A percentile compares a stretch with the other conserved stretches of the same genome.
phyloP scores from a whole-genome alignment of 768 basidiomycete species.

The Mycena leptocephala region DNA sequence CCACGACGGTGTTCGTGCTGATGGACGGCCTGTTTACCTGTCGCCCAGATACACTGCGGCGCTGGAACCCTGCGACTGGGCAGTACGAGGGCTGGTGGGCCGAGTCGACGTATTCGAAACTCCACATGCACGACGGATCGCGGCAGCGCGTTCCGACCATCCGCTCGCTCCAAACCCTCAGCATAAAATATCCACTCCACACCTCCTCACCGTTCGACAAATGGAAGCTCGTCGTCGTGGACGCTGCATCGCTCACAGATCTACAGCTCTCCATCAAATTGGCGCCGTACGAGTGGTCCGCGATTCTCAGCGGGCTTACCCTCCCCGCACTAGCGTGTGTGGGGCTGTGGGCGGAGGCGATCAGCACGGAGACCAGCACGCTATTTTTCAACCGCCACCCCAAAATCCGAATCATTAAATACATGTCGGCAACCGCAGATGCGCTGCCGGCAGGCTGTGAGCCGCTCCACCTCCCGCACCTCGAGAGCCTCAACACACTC shows the following conservation, averaged over 20 bases:
- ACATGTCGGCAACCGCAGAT: slow-evolving; percentile 1
- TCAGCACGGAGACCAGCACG: slow-evolving; percentile 8
- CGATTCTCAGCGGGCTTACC: slow-evolving; percentile 13
- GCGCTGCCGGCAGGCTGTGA: background rate
- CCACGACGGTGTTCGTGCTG: slow-evolving; percentile 11
- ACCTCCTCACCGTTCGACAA: background rate
- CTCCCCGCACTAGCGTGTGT: slow-evolving; percentile 19
- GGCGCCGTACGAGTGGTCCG: slow-evolving; percentile 17
- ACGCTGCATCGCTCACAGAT: slow-evolving; percentile 5
- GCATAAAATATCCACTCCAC: background rate
- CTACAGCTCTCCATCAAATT: slow-evolving; percentile 24
- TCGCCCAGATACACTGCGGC: slow-evolving; percentile 17
- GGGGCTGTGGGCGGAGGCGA: slow-evolving; percentile 22
- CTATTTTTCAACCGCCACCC: slow-evolving; percentile 26
- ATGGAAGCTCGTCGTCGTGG: slow-evolving; percentile 25
- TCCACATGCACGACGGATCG: slow-evolving; percentile 26
- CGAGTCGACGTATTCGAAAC: background rate
- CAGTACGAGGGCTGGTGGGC: slow-evolving; percentile 11
- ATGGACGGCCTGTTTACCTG: slow-evolving; percentile 25
- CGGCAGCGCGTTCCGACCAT: slow-evolving; percentile 20
- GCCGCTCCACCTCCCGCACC: slow-evolving; percentile 11
- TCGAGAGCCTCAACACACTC: slow-evolving; percentile 11
- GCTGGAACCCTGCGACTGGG: slow-evolving; percentile 22
- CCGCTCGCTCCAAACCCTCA: slow-evolving; percentile 6
- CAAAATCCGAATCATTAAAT: slow-evolving; percentile 3